Percentiles rank a stretch among this genome's conserved stretches.
These are phyloP conservation scores for Bipolaris sorokiniana DNA, from an alignment of 2,329 filamentous ascomycete genomes.

Conservation along the genomic window DNA sequence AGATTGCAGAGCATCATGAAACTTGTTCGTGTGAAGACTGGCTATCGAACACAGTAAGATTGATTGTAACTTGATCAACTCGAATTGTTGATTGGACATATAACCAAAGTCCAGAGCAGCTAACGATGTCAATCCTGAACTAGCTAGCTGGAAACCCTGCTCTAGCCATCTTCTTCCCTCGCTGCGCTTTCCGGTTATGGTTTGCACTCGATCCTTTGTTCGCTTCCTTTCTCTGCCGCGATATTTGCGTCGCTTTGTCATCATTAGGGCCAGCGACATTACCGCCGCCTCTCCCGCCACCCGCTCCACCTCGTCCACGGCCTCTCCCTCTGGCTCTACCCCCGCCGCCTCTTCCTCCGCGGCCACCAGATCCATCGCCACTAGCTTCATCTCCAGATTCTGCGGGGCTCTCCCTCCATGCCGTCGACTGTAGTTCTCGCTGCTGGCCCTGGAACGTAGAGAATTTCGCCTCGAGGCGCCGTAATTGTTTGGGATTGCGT, in stretches of 20 bases:
- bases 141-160: slow-evolving; percentile 55
- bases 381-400: slow-evolving; percentile 61
- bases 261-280: slow-evolving; percentile 69
- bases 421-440: slow-evolving; percentile 66
- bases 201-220: slow-evolving; percentile 83
- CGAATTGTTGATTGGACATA: too few relatives aligned
- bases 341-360: slow-evolving; percentile 53
- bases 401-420: slow-evolving; percentile 61
- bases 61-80: too few relatives aligned
- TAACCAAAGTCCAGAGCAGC: too few relatives aligned
- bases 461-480: slow-evolving; percentile 73
- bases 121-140: slow-evolving; percentile 5
- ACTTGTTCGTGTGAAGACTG: too few relatives aligned
- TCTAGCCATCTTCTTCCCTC: slow-evolving; percentile 67
- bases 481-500: slow-evolving; percentile 72
- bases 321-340: slow-evolving; percentile 47
- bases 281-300: slow-evolving; percentile 47
- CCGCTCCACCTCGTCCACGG: slow-evolving; percentile 41
- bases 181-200: slow-evolving; percentile 79
- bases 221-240: slow-evolving; percentile 78
- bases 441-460: slow-evolving; percentile 71
- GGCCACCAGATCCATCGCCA: slow-evolving; percentile 54
- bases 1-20: too few relatives aligned
- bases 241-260: slow-evolving; percentile 73
- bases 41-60: too few relatives aligned